Base-by-base conservation (phyloP, 2,329 filamentous ascomycete genomes). In the Ophiostoma perfectum region DNA sequence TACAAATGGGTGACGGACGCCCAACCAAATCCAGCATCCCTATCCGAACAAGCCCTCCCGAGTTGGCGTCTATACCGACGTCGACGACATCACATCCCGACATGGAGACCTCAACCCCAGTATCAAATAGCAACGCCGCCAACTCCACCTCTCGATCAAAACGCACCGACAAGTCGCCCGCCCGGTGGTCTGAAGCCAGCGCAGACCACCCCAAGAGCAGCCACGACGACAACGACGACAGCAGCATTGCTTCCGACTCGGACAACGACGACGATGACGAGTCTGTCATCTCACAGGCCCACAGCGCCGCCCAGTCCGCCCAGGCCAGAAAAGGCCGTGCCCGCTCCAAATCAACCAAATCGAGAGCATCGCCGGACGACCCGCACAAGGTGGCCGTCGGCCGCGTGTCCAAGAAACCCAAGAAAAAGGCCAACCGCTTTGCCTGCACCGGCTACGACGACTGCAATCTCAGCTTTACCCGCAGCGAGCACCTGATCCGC, bases 401-500 rank as follows among this genome's bases (percentile, higher is more conserved):
- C 66, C 96, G 96, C 80, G 63, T 64, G 27, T 49, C 64, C 12
- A 65, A 64, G 16, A 47, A 45, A 4, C 9, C 63, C 8, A 98
- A 97, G 85, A 97, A 97, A 81, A 97, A 97, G 78, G 92, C 93
- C 0, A 93, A 97, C 77, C 88, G 92, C 63, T 99, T 99, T 78
- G 97, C 94, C 78, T 99, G 95, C 80, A 96, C 90, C 4, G 93
- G 97, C 44, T 98, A 92, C 74, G 94, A 94, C 39, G 93, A 93
- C 4, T 99, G 95, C 78, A 93, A 90, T 75, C 78, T 99, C 69
- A 97, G 93, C 78, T 99, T 99, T 76, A 98, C 95, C 0, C 84
- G 95, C 71, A 98, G 94, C 75, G 95, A 99, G 77, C 95, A 99
- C 81, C 79, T 99, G 70, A 94, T 94, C 16, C 86, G 95, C 66